A percentile compares a stretch with the other conserved stretches of the same genome.
phyloP scores from a whole-genome alignment of 345 rosid genomes.

The Odontarrhena argentea region DNA sequence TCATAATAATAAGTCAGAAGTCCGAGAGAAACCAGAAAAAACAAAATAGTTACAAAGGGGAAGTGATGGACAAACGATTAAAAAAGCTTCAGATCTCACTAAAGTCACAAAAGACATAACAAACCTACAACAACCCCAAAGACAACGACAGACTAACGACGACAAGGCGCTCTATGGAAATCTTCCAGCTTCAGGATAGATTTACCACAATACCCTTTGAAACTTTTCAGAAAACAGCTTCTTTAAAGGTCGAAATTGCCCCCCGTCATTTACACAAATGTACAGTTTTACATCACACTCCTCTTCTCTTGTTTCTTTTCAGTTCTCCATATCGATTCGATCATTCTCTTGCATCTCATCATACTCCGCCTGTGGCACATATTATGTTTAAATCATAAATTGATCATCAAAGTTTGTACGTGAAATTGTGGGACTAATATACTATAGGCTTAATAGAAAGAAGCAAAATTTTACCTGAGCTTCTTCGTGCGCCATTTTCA shows the following conservation, averaged over 20 bases:
- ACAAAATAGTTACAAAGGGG: neutral
- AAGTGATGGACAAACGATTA: neutral
- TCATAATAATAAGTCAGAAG: neutral
- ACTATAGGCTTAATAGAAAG: neutral
- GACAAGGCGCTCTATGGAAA: conserved; percentile 35
- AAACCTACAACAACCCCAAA: conserved; percentile 14
- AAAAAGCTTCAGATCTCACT: conserved; percentile 1
- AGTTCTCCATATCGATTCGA: conserved; percentile 41
- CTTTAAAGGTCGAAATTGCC: conserved; percentile 8
- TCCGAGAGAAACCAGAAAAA: neutral
- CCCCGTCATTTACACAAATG: conserved; percentile 34
- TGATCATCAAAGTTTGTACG: neutral
- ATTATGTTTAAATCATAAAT: neutral
- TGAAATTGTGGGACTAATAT: neutral
- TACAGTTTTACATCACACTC: conserved; percentile 17
- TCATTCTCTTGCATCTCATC: conserved; percentile 47
- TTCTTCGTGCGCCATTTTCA: conserved; percentile 67
- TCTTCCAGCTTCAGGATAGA: conserved; percentile 27
- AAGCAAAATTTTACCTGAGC: conserved; percentile 58
- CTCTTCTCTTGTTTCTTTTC: conserved; percentile 10
- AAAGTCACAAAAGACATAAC: neutral
- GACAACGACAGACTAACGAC: neutral
- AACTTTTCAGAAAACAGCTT: conserved; percentile 38
- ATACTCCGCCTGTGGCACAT: conserved; percentile 65
- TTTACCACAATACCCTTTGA: conserved; percentile 31